These are phyloP conservation scores for Hawksworthiomyces lignivorus DNA, from an alignment of 2,329 filamentous ascomycete genomes.

Conservation along the genomic window DNA sequence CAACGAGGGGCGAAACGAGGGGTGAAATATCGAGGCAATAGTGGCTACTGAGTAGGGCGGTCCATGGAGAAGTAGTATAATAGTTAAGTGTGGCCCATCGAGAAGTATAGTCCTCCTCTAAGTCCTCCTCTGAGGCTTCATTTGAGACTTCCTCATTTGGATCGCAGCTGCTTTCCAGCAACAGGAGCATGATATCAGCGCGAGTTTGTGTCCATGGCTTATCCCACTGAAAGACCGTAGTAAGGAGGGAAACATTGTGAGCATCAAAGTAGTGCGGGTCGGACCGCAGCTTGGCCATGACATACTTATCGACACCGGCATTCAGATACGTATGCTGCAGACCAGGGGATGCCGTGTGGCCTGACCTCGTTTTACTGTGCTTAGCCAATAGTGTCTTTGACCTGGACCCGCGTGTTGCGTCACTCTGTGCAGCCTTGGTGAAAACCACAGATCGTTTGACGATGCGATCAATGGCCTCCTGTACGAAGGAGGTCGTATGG, in stretches of 20 bases:
- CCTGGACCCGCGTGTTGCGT: neutral
- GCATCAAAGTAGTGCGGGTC: neutral
- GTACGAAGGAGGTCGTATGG: neutral
- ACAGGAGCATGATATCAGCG: neutral
- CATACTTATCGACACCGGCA: neutral
- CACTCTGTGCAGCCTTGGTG: neutral
- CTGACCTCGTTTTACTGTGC: neutral
- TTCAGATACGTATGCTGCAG: neutral
- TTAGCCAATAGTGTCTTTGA: neutral
- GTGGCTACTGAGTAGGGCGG: no score
- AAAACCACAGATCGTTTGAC: neutral
- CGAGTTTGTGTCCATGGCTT: neutral
- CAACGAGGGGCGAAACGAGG: neutral
- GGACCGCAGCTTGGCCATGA: neutral
- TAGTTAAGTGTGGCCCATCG: no score
- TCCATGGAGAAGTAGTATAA: no score
- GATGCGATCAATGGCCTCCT: neutral
- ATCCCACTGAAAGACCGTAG: neutral
- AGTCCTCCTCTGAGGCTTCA: no score
- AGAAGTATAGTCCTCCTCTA: no score
- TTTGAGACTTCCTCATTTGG: neutral
- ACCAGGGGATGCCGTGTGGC: neutral
- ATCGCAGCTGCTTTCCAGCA: neutral
- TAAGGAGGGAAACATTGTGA: neutral
- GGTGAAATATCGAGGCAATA: no score